Conservation (phyloP, 768 basidiomycete species). For the Collybia sp. region DNA sequence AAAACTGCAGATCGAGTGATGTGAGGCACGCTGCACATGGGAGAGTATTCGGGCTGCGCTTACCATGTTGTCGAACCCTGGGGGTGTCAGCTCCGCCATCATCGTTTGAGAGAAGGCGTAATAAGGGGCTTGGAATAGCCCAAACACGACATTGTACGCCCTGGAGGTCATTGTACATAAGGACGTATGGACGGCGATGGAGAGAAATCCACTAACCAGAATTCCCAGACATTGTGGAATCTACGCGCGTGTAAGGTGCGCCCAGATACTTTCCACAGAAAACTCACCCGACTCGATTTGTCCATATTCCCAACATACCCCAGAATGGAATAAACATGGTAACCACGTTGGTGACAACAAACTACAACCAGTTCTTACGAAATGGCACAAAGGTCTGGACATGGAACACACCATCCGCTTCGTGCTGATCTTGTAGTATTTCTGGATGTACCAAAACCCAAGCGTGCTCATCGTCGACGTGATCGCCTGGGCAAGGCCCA, state of each 20-base stretch:
- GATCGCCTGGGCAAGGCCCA: slow-evolving; percentile 70
- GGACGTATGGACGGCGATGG: not conserved
- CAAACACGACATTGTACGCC: slow-evolving; percentile 78
- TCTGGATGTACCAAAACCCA: slow-evolving; percentile 82
- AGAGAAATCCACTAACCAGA: slow-evolving; percentile 50
- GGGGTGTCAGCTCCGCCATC: slow-evolving; percentile 87
- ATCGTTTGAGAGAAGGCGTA: slow-evolving; percentile 84
- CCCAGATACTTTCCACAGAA: not conserved
- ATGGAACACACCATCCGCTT: slow-evolving; percentile 64
- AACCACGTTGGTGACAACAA: slow-evolving; percentile 70
- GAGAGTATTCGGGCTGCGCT: not conserved
- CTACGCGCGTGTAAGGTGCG: slow-evolving; percentile 16
- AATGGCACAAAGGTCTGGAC: not conserved
- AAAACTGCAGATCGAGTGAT: slow-evolving; percentile 49
- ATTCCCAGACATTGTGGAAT: slow-evolving; percentile 84
- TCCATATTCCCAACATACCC: slow-evolving; percentile 88
- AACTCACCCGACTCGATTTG: slow-evolving; percentile 60
- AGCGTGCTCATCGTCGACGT: slow-evolving; percentile 70
- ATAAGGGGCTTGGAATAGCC: slow-evolving; percentile 83
- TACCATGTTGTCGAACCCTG: slow-evolving; percentile 80
- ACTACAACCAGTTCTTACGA: slow-evolving; percentile 33
- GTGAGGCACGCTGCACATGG: not conserved
- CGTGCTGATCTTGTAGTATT: slow-evolving; percentile 71
- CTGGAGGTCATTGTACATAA: slow-evolving; percentile 21
- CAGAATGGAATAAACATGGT: slow-evolving; percentile 78